Conservation (phyloP, 148 eudicot genomes). For the Rhododendron ovatum region DNA sequence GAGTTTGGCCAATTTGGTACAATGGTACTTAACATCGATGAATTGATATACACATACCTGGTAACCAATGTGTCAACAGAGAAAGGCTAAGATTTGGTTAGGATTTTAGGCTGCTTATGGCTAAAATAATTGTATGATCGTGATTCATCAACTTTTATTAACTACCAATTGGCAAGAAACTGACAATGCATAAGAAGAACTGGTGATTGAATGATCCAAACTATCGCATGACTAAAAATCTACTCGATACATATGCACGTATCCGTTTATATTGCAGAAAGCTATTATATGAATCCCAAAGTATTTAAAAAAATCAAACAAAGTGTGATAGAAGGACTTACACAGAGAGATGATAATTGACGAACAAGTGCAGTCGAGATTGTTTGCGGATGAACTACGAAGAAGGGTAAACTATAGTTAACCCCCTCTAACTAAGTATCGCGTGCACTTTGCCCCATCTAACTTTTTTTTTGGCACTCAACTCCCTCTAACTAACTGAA, state of each 20-base stretch:
- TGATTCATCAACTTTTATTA: neutral
- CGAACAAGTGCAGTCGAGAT: neutral
- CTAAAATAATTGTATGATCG: neutral
- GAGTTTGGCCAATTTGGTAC: too few relatives aligned
- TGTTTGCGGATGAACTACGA: neutral
- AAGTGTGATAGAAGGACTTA: neutral
- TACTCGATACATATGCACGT: neutral
- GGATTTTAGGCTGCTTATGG: neutral
- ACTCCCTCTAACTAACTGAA: too few relatives aligned
- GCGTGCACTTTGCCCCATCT: too few relatives aligned
- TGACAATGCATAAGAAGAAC: neutral
- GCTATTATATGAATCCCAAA: neutral
- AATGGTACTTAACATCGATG: neutral
- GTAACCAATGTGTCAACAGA: neutral
- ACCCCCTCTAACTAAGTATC: too few relatives aligned
- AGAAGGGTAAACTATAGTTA: too few relatives aligned
- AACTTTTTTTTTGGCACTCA: too few relatives aligned
- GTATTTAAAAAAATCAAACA: neutral
- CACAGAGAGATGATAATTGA: neutral
- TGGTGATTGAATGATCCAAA: neutral
- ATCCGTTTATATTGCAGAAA: neutral
- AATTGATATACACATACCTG: neutral
- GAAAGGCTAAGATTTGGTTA: neutral
- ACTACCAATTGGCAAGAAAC: neutral
- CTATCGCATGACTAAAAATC: neutral